A percentile compares a stretch with the other conserved stretches of the same genome.
Evolutionary conservation across 257 asterid genomes (phyloP).

Genomic region (Galeopsis tetrahit): DNA sequence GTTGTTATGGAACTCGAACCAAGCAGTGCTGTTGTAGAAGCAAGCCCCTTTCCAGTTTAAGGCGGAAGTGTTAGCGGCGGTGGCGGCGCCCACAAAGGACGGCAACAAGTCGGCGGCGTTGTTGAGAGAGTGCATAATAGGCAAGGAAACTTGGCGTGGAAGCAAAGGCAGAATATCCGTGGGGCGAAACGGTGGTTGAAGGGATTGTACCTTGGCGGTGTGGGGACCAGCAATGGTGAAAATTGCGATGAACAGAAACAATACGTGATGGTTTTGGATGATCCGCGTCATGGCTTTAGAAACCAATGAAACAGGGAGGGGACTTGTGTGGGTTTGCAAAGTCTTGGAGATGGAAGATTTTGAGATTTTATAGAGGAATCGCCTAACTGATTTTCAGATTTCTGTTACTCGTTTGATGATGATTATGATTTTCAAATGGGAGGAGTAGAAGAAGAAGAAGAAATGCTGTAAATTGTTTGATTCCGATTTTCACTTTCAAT

Average conservation of each 20-base stretch:
- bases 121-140: conserved; percentile 55
- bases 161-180: conserved; percentile 67
- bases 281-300: conserved; percentile 36
- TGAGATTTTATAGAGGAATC: not conserved
- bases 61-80: conserved; percentile 36
- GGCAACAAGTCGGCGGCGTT: conserved; percentile 83
- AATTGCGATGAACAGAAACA: conserved; percentile 32
- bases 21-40: conserved; percentile 69
- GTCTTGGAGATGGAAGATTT: not conserved
- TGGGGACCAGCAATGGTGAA: conserved; percentile 34
- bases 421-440: not conserved
- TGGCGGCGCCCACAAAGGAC: conserved; percentile 73
- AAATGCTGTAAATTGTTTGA: not conserved
- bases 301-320: not conserved
- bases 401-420: not conserved
- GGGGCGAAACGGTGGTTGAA: conserved; percentile 56
- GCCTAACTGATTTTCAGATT: conserved; percentile 3
- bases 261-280: conserved; percentile 32
- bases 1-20: conserved; percentile 81
- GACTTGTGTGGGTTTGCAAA: not conserved
- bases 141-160: conserved; percentile 79
- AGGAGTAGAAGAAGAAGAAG: not conserved
- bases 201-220: conserved; percentile 38
- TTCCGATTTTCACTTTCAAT: not conserved
- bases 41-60: conserved; percentile 88